A percentile compares a stretch with the other conserved stretches of the same genome.
Evolutionary conservation across 1,139 yeast genomes (phyloP).

Genomic region (Barnettozyma hawaiiensis): DNA sequence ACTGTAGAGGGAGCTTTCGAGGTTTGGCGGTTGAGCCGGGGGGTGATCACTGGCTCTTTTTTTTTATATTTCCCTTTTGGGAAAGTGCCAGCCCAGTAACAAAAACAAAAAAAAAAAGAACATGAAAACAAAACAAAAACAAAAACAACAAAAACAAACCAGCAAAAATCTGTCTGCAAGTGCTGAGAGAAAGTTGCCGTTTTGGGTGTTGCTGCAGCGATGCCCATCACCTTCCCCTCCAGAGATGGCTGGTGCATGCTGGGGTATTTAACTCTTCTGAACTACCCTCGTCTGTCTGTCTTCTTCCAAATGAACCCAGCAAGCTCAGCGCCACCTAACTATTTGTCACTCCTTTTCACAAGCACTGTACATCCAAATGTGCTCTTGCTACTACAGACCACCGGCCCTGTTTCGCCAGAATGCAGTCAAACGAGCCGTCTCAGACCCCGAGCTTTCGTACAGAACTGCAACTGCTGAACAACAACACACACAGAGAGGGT

Average conservation of each 20-base stretch:
- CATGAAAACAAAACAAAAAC: not conserved
- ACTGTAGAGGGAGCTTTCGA: too few relatives aligned
- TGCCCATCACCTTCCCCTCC: not conserved
- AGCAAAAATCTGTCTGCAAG: too few relatives aligned
- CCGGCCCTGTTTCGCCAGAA: constrained; percentile 23
- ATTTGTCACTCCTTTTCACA: not conserved
- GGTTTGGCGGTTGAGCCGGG: too few relatives aligned
- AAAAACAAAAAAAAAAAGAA: not conserved
- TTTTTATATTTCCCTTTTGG: not conserved
- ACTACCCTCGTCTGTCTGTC: not conserved
- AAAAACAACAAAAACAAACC: too few relatives aligned
- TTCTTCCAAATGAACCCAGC: not conserved
- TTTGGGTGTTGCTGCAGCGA: too few relatives aligned
- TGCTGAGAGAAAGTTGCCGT: too few relatives aligned
- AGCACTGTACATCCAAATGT: too few relatives aligned
- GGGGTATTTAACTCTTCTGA: not conserved
- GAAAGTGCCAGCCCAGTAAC: not conserved
- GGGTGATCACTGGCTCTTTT: not conserved
- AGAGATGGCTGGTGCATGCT: not conserved
- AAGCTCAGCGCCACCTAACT: too few relatives aligned
- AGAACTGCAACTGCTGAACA: not conserved
- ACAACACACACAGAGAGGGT: constrained; percentile 15
- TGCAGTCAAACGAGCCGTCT: constrained; percentile 18
- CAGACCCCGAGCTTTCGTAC: constrained; percentile 13
- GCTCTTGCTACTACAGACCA: constrained; percentile 22